phyloP scores from a whole-genome alignment of 2,329 filamentous ascomycete genomes.

The Fusarium tanahbumbuense region DNA sequence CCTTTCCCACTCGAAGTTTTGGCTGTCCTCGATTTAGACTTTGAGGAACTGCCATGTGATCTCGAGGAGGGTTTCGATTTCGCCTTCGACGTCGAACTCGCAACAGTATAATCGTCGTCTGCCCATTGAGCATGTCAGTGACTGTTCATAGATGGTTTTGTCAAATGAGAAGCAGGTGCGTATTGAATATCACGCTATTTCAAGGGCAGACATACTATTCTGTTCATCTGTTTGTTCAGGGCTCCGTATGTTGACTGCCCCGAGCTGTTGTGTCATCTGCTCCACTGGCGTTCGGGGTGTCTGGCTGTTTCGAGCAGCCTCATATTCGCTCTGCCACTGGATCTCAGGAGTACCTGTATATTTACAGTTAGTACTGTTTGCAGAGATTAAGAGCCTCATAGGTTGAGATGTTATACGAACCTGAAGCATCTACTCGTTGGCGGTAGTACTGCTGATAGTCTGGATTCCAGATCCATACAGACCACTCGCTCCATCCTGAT shows the following conservation, averaged over 20 bases:
- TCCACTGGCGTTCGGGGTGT: constrained; percentile 45
- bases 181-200: not conserved
- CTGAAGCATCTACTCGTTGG: constrained; percentile 44
- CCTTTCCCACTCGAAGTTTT: constrained; percentile 41
- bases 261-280: constrained; percentile 41
- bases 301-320: constrained; percentile 25
- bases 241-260: constrained; percentile 33
- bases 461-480: constrained; percentile 47
- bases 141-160: not conserved
- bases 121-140: constrained; percentile 19
- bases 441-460: constrained; percentile 47
- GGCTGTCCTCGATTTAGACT: constrained; percentile 36
- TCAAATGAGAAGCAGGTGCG: not conserved
- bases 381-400: not conserved
- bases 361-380: constrained; percentile 12
- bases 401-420: constrained; percentile 36
- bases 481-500: constrained; percentile 41
- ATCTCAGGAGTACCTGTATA: constrained; percentile 41
- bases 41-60: constrained; percentile 31
- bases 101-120: constrained; percentile 40
- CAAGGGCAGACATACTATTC: constrained; percentile 36
- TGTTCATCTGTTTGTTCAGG: constrained; percentile 34
- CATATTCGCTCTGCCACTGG: constrained; percentile 43
- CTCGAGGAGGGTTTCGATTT: constrained; percentile 29
- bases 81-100: constrained; percentile 23